A percentile compares a stretch with the other conserved stretches of the same genome.
phyloP scores from a whole-genome alignment of 306 rosid genomes.

The Gillenia trifoliata region DNA sequence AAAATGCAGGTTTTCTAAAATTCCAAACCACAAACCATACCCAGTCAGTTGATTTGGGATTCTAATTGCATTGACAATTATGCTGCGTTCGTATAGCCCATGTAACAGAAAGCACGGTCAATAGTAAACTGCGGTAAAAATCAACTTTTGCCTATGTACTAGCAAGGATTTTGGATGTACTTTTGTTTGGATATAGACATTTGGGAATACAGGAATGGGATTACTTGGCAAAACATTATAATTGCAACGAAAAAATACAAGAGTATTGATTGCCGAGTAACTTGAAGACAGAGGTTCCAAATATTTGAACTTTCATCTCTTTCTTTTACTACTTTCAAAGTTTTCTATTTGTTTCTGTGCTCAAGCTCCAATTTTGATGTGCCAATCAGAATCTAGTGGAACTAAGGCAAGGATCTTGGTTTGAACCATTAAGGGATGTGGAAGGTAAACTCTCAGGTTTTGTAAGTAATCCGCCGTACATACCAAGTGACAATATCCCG shows the following conservation, averaged over 20 bases:
- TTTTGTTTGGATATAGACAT: too few relatives aligned
- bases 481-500: constrained; percentile 65
- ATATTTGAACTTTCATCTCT: neutral
- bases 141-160: neutral
- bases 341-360: neutral
- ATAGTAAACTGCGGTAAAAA: too few relatives aligned
- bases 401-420: constrained; percentile 85
- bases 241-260: too few relatives aligned
- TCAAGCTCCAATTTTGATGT: constrained; percentile 15
- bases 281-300: neutral
- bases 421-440: constrained; percentile 62
- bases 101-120: too few relatives aligned
- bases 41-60: neutral
- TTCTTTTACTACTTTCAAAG: neutral
- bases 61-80: neutral
- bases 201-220: too few relatives aligned
- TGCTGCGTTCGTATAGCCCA: too few relatives aligned
- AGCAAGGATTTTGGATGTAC: neutral
- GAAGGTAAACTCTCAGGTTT: constrained; percentile 67
- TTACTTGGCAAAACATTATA: too few relatives aligned
- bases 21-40: neutral
- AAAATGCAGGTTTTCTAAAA: neutral
- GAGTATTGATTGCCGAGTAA: neutral
- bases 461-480: constrained; percentile 88
- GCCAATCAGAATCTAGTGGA: constrained; percentile 57